phyloP scores from a whole-genome alignment of 2,329 filamentous ascomycete species.

The Aciculosporium take region DNA sequence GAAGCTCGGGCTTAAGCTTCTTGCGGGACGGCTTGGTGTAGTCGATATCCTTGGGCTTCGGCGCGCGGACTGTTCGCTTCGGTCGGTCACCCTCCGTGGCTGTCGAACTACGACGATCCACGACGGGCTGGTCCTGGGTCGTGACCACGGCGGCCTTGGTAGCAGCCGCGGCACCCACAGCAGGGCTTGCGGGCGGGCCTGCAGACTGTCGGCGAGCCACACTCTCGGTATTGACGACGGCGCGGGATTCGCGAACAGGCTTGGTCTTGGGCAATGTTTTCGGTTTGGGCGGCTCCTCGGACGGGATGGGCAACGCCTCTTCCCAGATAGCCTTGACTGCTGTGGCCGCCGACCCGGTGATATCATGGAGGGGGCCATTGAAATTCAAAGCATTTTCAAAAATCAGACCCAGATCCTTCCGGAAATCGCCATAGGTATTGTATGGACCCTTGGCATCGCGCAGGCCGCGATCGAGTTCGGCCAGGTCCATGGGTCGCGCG shows the following conservation, averaged over 20 bases:
- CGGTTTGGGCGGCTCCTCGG: slow-evolving; percentile 42
- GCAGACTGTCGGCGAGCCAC: slow-evolving; percentile 16
- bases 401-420: slow-evolving; percentile 61
- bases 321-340: slow-evolving; percentile 43
- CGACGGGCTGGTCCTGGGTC: slow-evolving; percentile 10
- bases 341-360: slow-evolving; percentile 43
- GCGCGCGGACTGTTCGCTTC: slow-evolving; percentile 86
- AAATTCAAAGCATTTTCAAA: slow-evolving; percentile 66
- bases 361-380: slow-evolving; percentile 65
- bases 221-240: slow-evolving; percentile 13
- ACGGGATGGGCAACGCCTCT: slow-evolving; percentile 29
- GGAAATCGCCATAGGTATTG: slow-evolving; percentile 54
- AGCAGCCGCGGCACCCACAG: slow-evolving; percentile 10
- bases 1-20: slow-evolving; percentile 77
- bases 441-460: slow-evolving; percentile 50
- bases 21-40: slow-evolving; percentile 71
- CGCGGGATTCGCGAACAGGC: slow-evolving; percentile 21
- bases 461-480: slow-evolving; percentile 66
- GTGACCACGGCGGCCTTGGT: slow-evolving; percentile 9
- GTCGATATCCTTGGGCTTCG: slow-evolving; percentile 80
- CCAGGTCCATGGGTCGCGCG: slow-evolving; percentile 69
- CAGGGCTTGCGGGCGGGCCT: slow-evolving; percentile 17
- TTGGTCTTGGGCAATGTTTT: slow-evolving; percentile 32
- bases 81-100: slow-evolving; percentile 64
- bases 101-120: slow-evolving; percentile 52